Base-by-base conservation (phyloP, 202 grass and related monocot species). In the Cymbopogon flexuosus region DNA sequence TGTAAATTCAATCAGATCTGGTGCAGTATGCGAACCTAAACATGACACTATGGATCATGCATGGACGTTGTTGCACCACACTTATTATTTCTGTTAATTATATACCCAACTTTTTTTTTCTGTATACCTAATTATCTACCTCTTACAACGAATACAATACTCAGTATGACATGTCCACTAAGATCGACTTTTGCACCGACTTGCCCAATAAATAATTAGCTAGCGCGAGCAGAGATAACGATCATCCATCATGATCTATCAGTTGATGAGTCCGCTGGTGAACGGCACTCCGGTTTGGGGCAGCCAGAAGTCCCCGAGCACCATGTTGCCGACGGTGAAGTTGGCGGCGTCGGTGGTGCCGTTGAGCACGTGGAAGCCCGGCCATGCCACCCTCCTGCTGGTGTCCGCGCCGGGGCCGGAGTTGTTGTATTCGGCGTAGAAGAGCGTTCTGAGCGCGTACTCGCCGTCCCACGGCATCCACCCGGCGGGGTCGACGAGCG, bases 401-500 rank as follows among this genome's bases (percentile, higher is more conserved):
- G 93, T 91, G 46, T 76, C 81, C 5, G 93, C 84, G 9, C 88
- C 93, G 0, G 81, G 5, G 0, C 93, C 93, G 2, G 80, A 79
- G 73, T 97, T 97, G 75, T 76, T 80, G 68, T 76, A 91, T 79
- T 97, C 93, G 8, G 90, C 93, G 70, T 97, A 93, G 84, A 89
- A 93, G 18, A 97, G 85, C 77, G 93, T 93, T 68, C n/a, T 81
- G 15, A 97, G 88, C 57, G 93, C 93, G 68, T 81, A 93, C 67
- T 89, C 78, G 1, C 93, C 90, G 54, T 79, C 7, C 93, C 93
- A 97, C 27, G 88, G 90, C 90, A 97, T 91, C 93, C 93, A 97
- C 4, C 93, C 93, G 1, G 78, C 0, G 0, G 82, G 86, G 63
- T 91, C 84, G 16, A 97, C 87, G 69, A 97, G 64, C 0, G 3